phyloP scores from a whole-genome alignment of 2,329 filamentous ascomycete species.

The Penicillium sp. region DNA sequence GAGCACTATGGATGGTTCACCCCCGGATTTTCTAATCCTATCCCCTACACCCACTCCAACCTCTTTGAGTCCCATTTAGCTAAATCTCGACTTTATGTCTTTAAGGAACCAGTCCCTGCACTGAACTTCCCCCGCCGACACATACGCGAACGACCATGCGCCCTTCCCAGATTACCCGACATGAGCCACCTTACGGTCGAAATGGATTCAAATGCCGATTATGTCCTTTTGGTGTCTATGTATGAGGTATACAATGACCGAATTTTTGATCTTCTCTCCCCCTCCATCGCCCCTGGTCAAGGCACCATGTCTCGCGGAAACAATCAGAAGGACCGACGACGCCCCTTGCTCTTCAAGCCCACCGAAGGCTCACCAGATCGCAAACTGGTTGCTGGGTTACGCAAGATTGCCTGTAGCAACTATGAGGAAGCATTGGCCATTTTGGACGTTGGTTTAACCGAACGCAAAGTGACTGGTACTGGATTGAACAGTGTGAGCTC shows the following conservation, averaged over 20 bases:
- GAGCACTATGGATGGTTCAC: constrained; percentile 16
- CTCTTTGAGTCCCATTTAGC: constrained; percentile 30
- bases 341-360: constrained; percentile 84
- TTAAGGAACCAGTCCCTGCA: constrained; percentile 58
- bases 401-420: constrained; percentile 81
- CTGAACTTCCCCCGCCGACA: constrained; percentile 57
- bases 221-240: constrained; percentile 90
- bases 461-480: constrained; percentile 84
- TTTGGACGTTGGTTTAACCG: constrained; percentile 82
- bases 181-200: constrained; percentile 68
- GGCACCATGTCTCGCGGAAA: constrained; percentile 44
- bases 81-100: constrained; percentile 40
- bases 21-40: constrained; percentile 18
- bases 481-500: constrained; percentile 91
- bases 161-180: constrained; percentile 70
- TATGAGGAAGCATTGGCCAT: constrained; percentile 85
- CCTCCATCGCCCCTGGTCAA: constrained; percentile 45
- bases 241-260: constrained; percentile 99
- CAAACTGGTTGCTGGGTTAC: constrained; percentile 90
- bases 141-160: constrained; percentile 67
- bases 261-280: constrained; percentile 86
- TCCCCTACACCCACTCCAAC: constrained; percentile 30
- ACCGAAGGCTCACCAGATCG: constrained; percentile 84
- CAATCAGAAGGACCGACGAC: constrained; percentile 69
- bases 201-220: constrained; percentile 69